Base-by-base conservation (phyloP, 257 asterid genomes). In the Handroanthus guayacan region DNA sequence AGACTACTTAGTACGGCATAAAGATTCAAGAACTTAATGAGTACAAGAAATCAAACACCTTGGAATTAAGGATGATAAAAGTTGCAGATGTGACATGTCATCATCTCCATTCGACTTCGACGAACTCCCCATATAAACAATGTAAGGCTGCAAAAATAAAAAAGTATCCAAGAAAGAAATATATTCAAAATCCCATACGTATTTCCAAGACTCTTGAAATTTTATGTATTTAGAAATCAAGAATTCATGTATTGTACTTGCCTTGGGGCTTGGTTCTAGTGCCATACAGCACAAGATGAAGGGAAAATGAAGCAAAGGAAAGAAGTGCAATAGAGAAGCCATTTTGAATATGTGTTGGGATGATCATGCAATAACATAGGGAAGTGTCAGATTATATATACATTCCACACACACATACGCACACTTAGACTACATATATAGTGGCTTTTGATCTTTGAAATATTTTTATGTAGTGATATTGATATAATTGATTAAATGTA, bases 111-210 rank as follows among this genome's bases (percentile, higher is more conserved):
- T 61, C 34, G 47, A 60, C 57, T 75, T 75, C n/a, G 78, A 76
- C 52, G 87, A 83, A 85, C 95, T 85, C 56, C 97, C 97, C 97
- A 91, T 86, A 38, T 91, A 91, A 25, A 87, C 89, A 57, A 91
- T 81, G 84, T 91, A 87, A 74, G 91, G 91, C 97, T 91, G 92
- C 91, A 81, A 61, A 38, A 0, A 67, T n/a, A 13, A 41, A 39
- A 38, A 44, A 25, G 31, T 4, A 16, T 62, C 4, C 47, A 61
- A 55, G 34, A 51, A 9, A 47, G 39, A 71, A 60, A 65, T 25
- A 6, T 8, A 18, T 16, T 61, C 9, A 13, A 12, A 43, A n/a
- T 31, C 14, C 13, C 52, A 1, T 25, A 13, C 9, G 16, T 31
- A 0, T 1, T 48, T 69, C 20, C 47, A 3, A 34, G 8, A 14